Conservation (phyloP, 1,284 basidiomycete species). For the Rhizoctonia solani region DNA sequence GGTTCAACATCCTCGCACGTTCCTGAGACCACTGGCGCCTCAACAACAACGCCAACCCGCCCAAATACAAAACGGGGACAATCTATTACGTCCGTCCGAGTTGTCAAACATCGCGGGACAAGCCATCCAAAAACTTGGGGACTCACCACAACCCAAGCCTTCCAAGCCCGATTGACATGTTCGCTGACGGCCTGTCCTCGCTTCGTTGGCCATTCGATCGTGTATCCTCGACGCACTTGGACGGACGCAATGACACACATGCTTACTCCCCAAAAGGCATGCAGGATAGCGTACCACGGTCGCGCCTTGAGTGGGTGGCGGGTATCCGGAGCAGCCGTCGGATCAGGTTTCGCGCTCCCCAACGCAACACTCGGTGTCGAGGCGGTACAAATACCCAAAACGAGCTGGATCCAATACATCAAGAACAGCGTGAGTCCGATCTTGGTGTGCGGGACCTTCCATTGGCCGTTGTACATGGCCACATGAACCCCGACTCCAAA, state of each 20-base stretch:
- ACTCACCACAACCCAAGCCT: conserved; percentile 29
- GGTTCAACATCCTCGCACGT: conserved; percentile 16
- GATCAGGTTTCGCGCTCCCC: conserved; percentile 4
- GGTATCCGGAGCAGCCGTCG: background rate
- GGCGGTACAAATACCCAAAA: conserved; percentile 5
- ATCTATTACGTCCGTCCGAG: background rate
- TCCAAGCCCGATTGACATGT: conserved; percentile 23
- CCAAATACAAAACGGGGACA: conserved; percentile 25
- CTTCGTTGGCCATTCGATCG: conserved; percentile 24
- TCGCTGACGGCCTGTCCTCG: conserved; percentile 8
- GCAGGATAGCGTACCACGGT: conserved; percentile 24
- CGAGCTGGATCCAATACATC: conserved; percentile 29
- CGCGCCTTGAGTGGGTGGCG: conserved; percentile 10
- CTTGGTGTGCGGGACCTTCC: conserved; percentile 13
- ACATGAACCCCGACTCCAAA: conserved; percentile 25
- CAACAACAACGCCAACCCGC: conserved; percentile 3
- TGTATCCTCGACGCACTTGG: conserved; percentile 26
- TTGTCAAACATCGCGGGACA: background rate
- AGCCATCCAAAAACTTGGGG: no score
- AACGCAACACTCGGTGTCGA: conserved; percentile 2
- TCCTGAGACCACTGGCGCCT: conserved; percentile 25
- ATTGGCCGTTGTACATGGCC: conserved; percentile 28
- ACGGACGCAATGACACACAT: conserved; percentile 21
- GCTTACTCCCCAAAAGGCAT: conserved; percentile 25
- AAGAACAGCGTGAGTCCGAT: conserved; percentile 25